Evolutionary conservation across 306 rosid genomes (phyloP), one percentile per base, ranked within the genome.

Genomic region (Lupinus albus): DNA sequence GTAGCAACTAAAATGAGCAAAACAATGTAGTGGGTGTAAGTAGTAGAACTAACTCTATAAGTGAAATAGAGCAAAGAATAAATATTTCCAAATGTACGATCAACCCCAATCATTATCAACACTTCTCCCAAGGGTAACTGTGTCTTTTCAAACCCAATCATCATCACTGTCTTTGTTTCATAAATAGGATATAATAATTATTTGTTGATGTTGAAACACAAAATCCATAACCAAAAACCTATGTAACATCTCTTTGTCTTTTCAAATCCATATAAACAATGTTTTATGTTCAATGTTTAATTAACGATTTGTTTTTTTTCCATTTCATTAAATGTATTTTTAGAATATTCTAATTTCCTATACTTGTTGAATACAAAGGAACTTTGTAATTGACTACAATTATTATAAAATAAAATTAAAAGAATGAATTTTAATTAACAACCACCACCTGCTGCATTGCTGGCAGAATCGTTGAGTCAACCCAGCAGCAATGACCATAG

Each of bases 401-500:
- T 20, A n/a, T n/a, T n/a, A n/a, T n/a, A n/a, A n/a, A n/a, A n/a
- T n/a, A n/a, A n/a, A n/a, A n/a, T n/a, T n/a, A n/a, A n/a, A n/a
- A n/a, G n/a, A n/a, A n/a, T n/a, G n/a, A n/a, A n/a, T n/a, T n/a
- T n/a, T n/a, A n/a, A n/a, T n/a, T n/a, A 14, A 14, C 13, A 0
- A 52, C 45, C 1, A 62, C 64, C 71, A 92, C 98, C 98, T 92
- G 98, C 98, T 92, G 69, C 98, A 92, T 83, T 92, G 98, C 73
- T 92, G 98, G 86, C 98, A 92, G 84, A 92, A 92, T 59, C 98
- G 92, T 88, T 92, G 98, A 78, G 98, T 92, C 84, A 92, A 70
- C 57, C 98, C 98, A 82, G 92, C 90, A 46, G 98, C 83, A 41
- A 89, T 76, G 79, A 92, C 98, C 46, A 91, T 87, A 75, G 96